Evolutionary conservation across 306 rosid genomes (phyloP).

Genomic region (Pyrus pyrifolia): DNA sequence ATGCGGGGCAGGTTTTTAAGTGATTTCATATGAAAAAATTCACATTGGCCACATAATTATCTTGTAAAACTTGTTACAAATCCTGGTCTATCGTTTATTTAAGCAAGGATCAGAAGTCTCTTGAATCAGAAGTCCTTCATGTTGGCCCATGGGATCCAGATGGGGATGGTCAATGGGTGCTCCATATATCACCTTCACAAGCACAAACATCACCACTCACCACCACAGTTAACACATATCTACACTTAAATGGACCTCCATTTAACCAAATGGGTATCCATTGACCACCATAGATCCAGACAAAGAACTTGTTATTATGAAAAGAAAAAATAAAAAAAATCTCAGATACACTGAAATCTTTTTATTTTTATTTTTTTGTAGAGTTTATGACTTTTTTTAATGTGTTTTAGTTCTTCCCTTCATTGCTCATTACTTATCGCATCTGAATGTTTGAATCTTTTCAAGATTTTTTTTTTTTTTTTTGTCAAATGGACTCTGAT

Average conservation of each 20-base stretch:
- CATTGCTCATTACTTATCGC: neutral
- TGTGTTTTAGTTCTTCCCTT: neutral
- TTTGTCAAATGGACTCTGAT: neutral
- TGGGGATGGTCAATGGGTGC: too few relatives aligned
- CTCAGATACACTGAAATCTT: too few relatives aligned
- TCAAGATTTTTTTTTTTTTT: neutral
- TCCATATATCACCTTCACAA: too few relatives aligned
- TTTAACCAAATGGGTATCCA: too few relatives aligned
- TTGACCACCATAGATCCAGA: too few relatives aligned
- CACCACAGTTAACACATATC: too few relatives aligned
- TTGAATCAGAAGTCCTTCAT: neutral
- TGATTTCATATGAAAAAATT: neutral
- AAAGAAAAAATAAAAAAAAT: too few relatives aligned
- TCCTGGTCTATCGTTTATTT: neutral
- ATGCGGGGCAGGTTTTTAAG: neutral
- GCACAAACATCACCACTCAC: too few relatives aligned
- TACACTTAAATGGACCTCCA: too few relatives aligned
- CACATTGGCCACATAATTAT: too few relatives aligned
- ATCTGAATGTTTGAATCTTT: neutral
- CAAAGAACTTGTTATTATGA: neutral
- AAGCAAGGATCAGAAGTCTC: neutral
- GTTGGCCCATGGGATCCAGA: neutral
- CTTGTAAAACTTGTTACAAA: neutral
- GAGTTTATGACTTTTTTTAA: too few relatives aligned
- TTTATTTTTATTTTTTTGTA: neutral